A percentile compares a stretch with the other conserved stretches of the same genome.
Conservation (phyloP, 768 basidiomycete genomes). For the Serendipita sp. region DNA sequence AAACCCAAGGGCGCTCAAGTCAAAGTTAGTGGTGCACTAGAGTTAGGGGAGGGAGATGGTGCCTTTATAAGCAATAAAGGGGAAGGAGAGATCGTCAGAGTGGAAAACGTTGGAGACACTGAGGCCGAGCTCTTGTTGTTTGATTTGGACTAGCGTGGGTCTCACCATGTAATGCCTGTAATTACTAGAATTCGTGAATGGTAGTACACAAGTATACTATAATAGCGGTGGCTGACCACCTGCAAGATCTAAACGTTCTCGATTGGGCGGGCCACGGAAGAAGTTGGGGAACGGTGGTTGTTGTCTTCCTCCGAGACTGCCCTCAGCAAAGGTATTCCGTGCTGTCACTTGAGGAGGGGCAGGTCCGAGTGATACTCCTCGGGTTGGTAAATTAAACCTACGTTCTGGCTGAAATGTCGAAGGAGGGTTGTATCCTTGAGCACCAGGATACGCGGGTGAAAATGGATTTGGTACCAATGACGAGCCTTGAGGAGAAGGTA, state of each 20-base stretch:
- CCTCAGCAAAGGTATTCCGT: neutral
- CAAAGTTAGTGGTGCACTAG: conserved; percentile 32
- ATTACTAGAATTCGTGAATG: neutral
- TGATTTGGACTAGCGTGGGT: conserved; percentile 36
- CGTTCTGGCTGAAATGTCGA: neutral
- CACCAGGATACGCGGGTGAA: conserved; percentile 1
- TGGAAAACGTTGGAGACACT: conserved; percentile 44
- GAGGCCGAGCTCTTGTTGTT: conserved; percentile 67
- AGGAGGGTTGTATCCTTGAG: conserved; percentile 2
- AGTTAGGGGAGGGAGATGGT: conserved; percentile 75
- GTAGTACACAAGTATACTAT: neutral
- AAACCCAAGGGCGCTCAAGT: conserved; percentile 42
- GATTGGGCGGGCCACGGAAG: neutral
- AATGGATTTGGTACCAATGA: neutral
- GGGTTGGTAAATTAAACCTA: neutral
- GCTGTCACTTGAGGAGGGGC: neutral
- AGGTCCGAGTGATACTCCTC: neutral
- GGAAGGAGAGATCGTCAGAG: conserved; percentile 19
- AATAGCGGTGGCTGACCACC: conserved; percentile 1
- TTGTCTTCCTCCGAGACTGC: conserved; percentile 1
- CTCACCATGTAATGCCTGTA: neutral
- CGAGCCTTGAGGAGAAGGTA: neutral
- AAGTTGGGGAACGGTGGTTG: neutral
- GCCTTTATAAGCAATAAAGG: conserved; percentile 31
- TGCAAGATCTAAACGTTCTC: conserved; percentile 4